Conservation (phyloP, 2,329 filamentous ascomycete genomes). For the Trichoderma koningiopsis region DNA sequence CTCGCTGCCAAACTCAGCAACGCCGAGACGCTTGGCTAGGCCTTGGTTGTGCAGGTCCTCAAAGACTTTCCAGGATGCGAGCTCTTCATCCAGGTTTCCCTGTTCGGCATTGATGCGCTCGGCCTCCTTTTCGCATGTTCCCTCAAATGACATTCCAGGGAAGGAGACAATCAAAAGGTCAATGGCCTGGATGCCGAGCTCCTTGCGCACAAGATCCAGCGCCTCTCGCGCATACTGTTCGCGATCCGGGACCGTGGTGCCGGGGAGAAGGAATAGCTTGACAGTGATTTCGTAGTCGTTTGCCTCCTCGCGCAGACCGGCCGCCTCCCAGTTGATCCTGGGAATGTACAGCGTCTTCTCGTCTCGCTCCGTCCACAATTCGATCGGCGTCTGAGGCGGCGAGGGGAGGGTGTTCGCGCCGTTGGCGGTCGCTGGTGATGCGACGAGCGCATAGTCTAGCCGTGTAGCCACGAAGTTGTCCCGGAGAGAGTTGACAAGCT, state of each 20-base stretch:
- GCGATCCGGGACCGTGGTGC: conserved; percentile 64
- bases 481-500: conserved; percentile 85
- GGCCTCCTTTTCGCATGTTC: conserved; percentile 81
- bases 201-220: conserved; percentile 75
- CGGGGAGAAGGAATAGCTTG: conserved; percentile 90
- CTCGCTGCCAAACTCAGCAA: conserved; percentile 88
- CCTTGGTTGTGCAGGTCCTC: conserved; percentile 74
- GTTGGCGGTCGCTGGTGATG: conserved; percentile 33
- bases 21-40: conserved; percentile 73
- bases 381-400: conserved; percentile 35
- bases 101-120: conserved; percentile 63
- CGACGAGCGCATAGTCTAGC: conserved; percentile 54
- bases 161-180: conserved; percentile 93
- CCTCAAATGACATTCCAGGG: conserved; percentile 90
- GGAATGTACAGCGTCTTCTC: conserved; percentile 72
- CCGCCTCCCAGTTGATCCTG: conserved; percentile 69
- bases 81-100: conserved; percentile 67
- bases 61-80: conserved; percentile 69
- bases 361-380: conserved; percentile 70
- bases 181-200: conserved; percentile 73
- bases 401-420: conserved; percentile 36
- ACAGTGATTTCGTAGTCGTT: conserved; percentile 91
- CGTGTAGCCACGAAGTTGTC: conserved; percentile 79
- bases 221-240: conserved; percentile 75
- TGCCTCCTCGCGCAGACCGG: conserved; percentile 77